Evolutionary conservation across 805 yeast species (phyloP).

Genomic region (Yarrowia sp.): DNA sequence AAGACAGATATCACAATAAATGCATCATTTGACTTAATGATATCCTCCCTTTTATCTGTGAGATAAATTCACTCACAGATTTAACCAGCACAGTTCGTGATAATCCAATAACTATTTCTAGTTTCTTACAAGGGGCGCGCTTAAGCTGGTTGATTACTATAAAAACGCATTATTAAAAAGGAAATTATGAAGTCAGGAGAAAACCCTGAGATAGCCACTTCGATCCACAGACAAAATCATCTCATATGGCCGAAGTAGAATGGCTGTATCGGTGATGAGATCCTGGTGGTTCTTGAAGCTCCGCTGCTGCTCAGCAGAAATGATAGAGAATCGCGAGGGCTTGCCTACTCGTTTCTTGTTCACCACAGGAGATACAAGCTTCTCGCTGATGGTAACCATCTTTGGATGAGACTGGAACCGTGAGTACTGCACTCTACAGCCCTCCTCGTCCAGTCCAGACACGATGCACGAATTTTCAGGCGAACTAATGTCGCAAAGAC

Average conservation of each 20-base stretch:
- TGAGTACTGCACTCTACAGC: constrained; percentile 29
- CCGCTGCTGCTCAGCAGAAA: constrained; percentile 46
- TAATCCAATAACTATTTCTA: too few relatives aligned
- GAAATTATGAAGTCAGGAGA: constrained; percentile 29
- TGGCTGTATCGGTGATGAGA: constrained; percentile 47
- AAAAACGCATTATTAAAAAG: neutral
- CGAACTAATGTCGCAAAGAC: constrained; percentile 40
- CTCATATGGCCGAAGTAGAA: constrained; percentile 50
- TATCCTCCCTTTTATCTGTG: too few relatives aligned
- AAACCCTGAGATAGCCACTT: constrained; percentile 61
- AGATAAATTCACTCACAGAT: neutral
- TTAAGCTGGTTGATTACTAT: too few relatives aligned
- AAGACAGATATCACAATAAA: too few relatives aligned
- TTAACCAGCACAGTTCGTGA: too few relatives aligned
- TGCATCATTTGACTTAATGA: too few relatives aligned
- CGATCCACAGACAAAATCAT: constrained; percentile 66
- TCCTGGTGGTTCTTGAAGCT: constrained; percentile 50
- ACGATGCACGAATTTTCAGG: constrained; percentile 37
- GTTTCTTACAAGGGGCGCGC: too few relatives aligned
- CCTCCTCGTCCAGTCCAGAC: constrained; percentile 36
- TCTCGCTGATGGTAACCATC: constrained; percentile 45
- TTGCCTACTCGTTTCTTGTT: constrained; percentile 28
- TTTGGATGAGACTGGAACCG: constrained; percentile 38
- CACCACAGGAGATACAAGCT: constrained; percentile 28
- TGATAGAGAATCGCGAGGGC: constrained; percentile 38